Conservation (phyloP, 73 alveolate genomes). For the Uronychia setigera region DNA sequence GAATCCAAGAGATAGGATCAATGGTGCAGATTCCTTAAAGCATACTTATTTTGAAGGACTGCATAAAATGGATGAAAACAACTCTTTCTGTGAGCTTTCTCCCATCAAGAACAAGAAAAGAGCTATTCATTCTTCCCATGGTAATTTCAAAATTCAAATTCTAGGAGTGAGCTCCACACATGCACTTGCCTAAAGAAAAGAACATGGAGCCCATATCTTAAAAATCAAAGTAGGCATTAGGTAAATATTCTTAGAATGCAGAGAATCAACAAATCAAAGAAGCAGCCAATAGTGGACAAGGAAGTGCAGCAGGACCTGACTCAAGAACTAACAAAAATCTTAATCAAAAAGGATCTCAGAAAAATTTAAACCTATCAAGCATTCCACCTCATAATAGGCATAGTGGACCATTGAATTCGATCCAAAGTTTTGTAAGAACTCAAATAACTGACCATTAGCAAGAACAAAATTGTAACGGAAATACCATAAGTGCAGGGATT, state of each 20-base stretch:
- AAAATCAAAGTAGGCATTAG: neutral
- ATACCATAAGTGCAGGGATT: neutral
- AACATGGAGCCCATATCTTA: too few relatives aligned
- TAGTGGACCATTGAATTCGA: neutral
- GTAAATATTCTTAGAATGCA: neutral
- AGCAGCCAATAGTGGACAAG: neutral
- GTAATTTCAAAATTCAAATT: neutral
- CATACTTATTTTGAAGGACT: conserved; percentile 88
- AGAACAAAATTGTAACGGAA: neutral
- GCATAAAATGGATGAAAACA: conserved; percentile 52
- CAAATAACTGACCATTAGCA: neutral
- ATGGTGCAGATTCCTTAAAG: conserved; percentile 84
- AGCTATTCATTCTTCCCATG: neutral
- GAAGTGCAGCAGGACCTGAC: neutral
- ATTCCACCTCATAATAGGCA: neutral
- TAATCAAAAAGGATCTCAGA: neutral
- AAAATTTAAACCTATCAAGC: neutral
- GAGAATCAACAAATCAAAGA: neutral
- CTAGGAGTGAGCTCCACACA: neutral
- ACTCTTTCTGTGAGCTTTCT: neutral
- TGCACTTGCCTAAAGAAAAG: neutral
- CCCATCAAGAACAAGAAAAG: neutral
- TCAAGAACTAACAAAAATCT: neutral
- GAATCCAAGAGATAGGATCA: conserved; percentile 89
- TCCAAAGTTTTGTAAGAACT: neutral